Evolutionary conservation across 352 stramenopile species (phyloP), one percentile per base, ranked within the genome.

Genomic region (Lagenidium giganteum): DNA sequence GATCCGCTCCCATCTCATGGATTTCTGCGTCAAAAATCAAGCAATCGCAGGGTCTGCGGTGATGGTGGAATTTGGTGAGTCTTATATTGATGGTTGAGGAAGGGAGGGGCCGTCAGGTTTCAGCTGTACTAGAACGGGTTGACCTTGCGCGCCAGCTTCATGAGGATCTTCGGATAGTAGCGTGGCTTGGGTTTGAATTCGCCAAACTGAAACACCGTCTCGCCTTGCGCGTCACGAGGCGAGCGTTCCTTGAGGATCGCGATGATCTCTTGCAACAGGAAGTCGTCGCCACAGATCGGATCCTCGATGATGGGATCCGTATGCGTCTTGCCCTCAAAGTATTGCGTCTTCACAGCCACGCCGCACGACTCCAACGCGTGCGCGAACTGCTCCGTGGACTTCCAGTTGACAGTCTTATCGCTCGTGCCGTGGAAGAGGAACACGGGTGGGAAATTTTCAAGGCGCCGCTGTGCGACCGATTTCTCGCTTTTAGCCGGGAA

Each of bases 241-340:
- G 68, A 59, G 31, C 53, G 67, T 20, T 59, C 41, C 39, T 68
- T 70, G 12, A 87, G 45, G 35, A 76, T 71, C 2, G 52, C 50
- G 33, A 85, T 67, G 18, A 87, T 62, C 14, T 77, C 56, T 25
- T 76, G 54, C 12, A 87, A 41, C 29, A 87, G 29, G 28, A 80
- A 68, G 44, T 87, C 67, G 51, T 87, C 70, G 35, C 75, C 75
- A 14, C 67, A 39, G 24, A 85, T 87, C 9, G 75, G 75, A 50
- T 87, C 75, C 50, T 97, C 89, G 36, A 97, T 81, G 51, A 97
- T 97, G 18, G 88, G 83, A 64, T 97, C 89, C 5, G 89, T 97
- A 57, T 97, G 89, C 14, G 74, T 87, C 76, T 90, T 95, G 45
- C 61, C 64, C 16, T 75, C 45, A 35, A 96, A 97, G 25, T 76